These are phyloP conservation scores for Fusarium sp. DNA, from an alignment of 2,329 filamentous ascomycete species.

Conservation along the genomic window DNA sequence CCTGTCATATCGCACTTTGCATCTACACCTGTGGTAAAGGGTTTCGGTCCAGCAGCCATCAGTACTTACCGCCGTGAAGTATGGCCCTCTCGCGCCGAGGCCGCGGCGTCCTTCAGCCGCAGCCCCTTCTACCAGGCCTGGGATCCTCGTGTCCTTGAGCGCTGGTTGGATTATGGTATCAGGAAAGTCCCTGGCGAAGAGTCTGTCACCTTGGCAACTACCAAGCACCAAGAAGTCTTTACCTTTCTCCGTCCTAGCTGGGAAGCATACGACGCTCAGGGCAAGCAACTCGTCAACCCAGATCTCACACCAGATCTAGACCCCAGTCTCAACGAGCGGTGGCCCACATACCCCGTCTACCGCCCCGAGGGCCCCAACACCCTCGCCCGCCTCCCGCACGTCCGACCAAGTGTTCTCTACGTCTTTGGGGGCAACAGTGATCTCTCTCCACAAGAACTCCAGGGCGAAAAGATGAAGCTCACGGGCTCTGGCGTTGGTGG, in stretches of 20 bases:
- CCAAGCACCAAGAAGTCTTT: constrained; percentile 84
- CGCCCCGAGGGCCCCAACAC: constrained; percentile 71
- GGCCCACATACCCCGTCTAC: constrained; percentile 69
- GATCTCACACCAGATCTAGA: constrained; percentile 60
- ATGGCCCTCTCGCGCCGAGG: constrained; percentile 82
- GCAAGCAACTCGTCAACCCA: constrained; percentile 54
- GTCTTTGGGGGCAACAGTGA: constrained; percentile 73
- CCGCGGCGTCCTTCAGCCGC: constrained; percentile 73
- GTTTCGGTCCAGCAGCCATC: constrained; percentile 61
- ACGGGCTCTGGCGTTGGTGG: constrained; percentile 77
- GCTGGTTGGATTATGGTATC: constrained; percentile 74
- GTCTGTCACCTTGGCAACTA: constrained; percentile 79
- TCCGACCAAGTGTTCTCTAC: constrained; percentile 76
- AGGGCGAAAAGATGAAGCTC: constrained; percentile 69
- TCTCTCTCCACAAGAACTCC: constrained; percentile 63
- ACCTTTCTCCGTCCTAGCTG: constrained; percentile 76
- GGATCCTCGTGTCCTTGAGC: constrained; percentile 82
- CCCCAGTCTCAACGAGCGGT: constrained; percentile 50
- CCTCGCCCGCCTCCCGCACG: constrained; percentile 65
- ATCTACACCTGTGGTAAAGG: constrained; percentile 50
- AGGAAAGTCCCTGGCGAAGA: constrained; percentile 65
- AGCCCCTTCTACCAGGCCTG: constrained; percentile 81
- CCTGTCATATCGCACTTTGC: constrained; percentile 75
- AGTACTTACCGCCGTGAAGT: constrained; percentile 81
- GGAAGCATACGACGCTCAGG: constrained; percentile 55